Evolutionary conservation across 1,139 yeast species (phyloP).

Genomic region (Kazachstania sp.): DNA sequence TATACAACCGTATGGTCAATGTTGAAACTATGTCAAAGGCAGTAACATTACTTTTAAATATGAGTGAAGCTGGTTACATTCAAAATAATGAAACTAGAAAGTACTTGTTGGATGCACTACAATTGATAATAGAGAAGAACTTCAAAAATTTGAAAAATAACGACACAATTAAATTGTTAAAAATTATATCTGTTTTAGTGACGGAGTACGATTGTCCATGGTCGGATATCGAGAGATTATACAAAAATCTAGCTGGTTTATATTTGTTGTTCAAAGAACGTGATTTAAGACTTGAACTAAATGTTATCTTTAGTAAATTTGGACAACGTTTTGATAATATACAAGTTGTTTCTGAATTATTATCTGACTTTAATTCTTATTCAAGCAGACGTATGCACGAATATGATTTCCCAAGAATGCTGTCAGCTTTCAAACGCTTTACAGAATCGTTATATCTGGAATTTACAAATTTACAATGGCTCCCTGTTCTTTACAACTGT

Average conservation of each 20-base stretch:
- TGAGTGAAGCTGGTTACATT: constrained; percentile 54
- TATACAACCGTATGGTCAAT: constrained; percentile 38
- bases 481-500: constrained; percentile 61
- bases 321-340: constrained; percentile 46
- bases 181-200: constrained; percentile 49
- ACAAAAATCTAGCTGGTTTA: constrained; percentile 48
- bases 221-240: constrained; percentile 47
- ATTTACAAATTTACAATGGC: constrained; percentile 59
- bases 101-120: constrained; percentile 49
- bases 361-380: constrained; percentile 62
- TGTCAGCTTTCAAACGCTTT: constrained; percentile 57
- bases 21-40: constrained; percentile 47
- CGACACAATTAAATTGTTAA: constrained; percentile 52
- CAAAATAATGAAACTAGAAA: constrained; percentile 49
- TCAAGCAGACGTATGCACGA: constrained; percentile 56
- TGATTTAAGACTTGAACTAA: constrained; percentile 52
- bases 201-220: constrained; percentile 46
- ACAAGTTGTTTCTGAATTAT: constrained; percentile 40
- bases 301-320: constrained; percentile 50
- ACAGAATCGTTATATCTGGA: constrained; percentile 46
- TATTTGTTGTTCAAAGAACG: constrained; percentile 53
- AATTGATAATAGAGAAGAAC: constrained; percentile 57
- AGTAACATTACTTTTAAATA: constrained; percentile 43
- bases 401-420: constrained; percentile 69
- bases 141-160: constrained; percentile 43